phyloP scores from a whole-genome alignment of 768 basidiomycete genomes.

The Lentinus brumalis region DNA sequence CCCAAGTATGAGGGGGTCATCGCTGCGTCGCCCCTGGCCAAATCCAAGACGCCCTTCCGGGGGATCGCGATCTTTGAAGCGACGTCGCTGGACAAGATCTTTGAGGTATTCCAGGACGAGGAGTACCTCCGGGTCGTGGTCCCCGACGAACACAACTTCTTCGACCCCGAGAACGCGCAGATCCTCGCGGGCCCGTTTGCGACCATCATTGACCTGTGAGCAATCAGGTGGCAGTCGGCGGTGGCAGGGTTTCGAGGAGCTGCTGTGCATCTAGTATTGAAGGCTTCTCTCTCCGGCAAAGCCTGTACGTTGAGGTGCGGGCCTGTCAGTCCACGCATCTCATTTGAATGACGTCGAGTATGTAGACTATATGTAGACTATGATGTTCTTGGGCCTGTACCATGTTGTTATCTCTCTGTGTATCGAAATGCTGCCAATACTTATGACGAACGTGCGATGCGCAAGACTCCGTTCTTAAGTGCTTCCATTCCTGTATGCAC shows the following conservation, averaged over 20 bases:
- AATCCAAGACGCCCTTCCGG: conserved; percentile 14
- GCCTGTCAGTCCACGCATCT: not conserved
- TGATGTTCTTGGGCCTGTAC: too few relatives aligned
- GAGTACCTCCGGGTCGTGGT: conserved; percentile 22
- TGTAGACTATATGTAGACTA: too few relatives aligned
- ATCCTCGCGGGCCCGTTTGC: conserved; percentile 18
- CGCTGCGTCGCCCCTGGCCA: conserved; percentile 10
- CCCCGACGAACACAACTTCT: conserved; percentile 19
- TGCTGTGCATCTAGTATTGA: too few relatives aligned
- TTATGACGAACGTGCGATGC: too few relatives aligned
- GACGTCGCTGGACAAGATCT: conserved; percentile 19
- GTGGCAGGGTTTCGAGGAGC: too few relatives aligned
- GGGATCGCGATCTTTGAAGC: conserved; percentile 21
- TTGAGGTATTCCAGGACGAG: conserved; percentile 19
- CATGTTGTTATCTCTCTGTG: too few relatives aligned
- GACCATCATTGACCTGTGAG: conserved; percentile 10
- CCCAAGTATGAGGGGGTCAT: conserved; percentile 10
- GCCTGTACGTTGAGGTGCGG: too few relatives aligned
- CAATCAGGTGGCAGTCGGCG: too few relatives aligned
- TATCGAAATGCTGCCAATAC: too few relatives aligned
- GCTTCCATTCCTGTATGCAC: too few relatives aligned
- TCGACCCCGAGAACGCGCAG: conserved; percentile 21
- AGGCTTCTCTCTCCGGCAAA: too few relatives aligned
- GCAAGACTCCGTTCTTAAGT: too few relatives aligned
- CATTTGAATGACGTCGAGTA: not conserved